phyloP scores from a whole-genome alignment of 2,329 filamentous ascomycete species.

The Pestalotiopsis sp. region DNA sequence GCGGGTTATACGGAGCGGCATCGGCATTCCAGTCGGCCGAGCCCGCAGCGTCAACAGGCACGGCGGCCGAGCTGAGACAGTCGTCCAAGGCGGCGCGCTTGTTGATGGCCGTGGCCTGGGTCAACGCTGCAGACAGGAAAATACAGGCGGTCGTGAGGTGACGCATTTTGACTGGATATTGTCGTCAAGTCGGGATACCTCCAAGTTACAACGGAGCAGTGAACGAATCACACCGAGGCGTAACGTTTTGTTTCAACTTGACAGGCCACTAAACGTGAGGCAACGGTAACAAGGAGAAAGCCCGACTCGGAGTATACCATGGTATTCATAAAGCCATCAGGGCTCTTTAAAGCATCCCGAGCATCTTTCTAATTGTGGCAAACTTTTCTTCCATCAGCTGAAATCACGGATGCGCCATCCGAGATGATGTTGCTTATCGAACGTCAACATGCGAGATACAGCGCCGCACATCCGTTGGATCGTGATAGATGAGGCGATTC shows the following conservation, averaged over 20 bases:
- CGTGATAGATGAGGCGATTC: background rate
- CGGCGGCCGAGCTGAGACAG: slow-evolving; percentile 25
- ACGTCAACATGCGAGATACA: slow-evolving; percentile 1
- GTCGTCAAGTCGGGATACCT: background rate
- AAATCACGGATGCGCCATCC: background rate
- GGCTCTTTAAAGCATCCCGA: background rate
- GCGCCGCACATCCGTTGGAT: background rate
- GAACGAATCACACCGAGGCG: background rate
- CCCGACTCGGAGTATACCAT: no score
- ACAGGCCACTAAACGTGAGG: background rate
- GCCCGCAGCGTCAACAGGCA: slow-evolving; percentile 24
- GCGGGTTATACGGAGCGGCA: slow-evolving; percentile 28
- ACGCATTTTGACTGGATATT: background rate
- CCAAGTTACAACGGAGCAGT: background rate
- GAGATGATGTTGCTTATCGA: slow-evolving; percentile 2
- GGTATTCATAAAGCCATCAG: background rate
- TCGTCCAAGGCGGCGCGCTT: slow-evolving; percentile 28
- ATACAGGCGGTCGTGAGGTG: slow-evolving; percentile 22
- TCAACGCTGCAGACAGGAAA: slow-evolving; percentile 24
- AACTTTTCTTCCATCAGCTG: background rate
- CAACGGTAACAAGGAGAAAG: background rate
- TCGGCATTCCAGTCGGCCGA: slow-evolving; percentile 31
- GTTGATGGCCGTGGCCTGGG: slow-evolving; percentile 23
- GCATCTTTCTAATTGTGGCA: background rate
- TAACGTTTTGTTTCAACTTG: background rate